Base-by-base conservation (phyloP, 495 filamentous ascomycete genomes). In the Neurospora discreta region DNA sequence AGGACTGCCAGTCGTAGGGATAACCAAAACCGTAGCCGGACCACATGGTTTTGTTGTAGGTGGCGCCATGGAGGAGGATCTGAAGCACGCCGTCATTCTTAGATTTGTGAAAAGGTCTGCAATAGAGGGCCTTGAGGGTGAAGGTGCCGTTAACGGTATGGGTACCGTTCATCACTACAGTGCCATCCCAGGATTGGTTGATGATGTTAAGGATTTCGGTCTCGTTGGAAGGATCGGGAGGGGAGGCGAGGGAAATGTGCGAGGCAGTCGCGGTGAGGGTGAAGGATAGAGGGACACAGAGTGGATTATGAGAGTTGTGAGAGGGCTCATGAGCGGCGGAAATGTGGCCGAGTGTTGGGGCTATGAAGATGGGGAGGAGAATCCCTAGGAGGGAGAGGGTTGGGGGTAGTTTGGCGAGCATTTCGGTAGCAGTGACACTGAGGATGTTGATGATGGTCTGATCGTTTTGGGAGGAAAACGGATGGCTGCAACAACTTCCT, bases 61-160 rank as follows among this genome's bases (percentile, higher is more conserved):
- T 74, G 69, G 72, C 52, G 13, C 77, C 77, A 38, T 79, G 76
- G 7, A 79, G 74, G 3, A 79, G 71, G 18, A 79, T 71, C 39
- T 79, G 73, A 2, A 79, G 70, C 3, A 52, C 68, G 18, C 15
- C 68, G 8, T 38, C n/a, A 8, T 69, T 26, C 7, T 30, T 3
- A 1, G 5, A 3, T 11, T 30, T 18, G 52, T 18, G 44, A 7
- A 10, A 4, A 10, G 74, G 74, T 15, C 36, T 30, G 73, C 74
- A 76, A 43, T 74, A 74, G 40, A 73, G 58, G 40, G 58, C 74
- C 10, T 70, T 69, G 43, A 76, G 69, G 44, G 36, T 69, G 20
- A 70, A 74, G 16, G 41, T 68, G 6, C 72, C 74, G 41, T 30
- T 39, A 26, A 74, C 65, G 36, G 20, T 6, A 13, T 41, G 36